phyloP scores from a whole-genome alignment of 176 grass and related monocot species.

The Cocos nucifera region DNA sequence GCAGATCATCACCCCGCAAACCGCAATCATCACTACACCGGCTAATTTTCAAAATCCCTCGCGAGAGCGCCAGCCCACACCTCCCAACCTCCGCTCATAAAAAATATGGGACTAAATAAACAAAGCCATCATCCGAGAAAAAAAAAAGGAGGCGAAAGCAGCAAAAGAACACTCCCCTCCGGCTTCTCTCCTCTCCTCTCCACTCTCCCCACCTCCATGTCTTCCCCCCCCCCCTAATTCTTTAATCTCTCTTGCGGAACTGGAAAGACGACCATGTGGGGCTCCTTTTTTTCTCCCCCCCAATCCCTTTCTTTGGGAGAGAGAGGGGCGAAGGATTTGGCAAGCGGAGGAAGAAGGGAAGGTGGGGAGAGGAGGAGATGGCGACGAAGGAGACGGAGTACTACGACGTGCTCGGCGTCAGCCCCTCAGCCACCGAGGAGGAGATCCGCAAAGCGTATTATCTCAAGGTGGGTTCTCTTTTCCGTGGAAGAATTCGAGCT shows the following conservation, averaged over 20 bases:
- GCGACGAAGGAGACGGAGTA: constrained; percentile 92
- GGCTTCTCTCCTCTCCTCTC: not conserved
- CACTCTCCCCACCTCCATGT: not conserved
- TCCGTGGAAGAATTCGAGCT: not conserved
- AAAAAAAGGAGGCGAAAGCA: not conserved
- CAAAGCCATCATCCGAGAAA: not conserved
- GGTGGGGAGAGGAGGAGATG: constrained; percentile 11
- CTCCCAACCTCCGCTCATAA: not conserved
- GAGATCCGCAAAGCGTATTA: constrained; percentile 99
- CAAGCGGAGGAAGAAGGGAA: not conserved
- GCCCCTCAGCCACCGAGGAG: constrained; percentile 60
- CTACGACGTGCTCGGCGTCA: constrained; percentile 80
- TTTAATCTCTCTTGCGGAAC: constrained; percentile 27
- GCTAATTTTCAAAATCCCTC: constrained; percentile 1
- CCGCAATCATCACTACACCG: too few relatives aligned
- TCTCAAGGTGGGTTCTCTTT: constrained; percentile 42
- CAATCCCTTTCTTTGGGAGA: not conserved
- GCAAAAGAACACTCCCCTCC: not conserved
- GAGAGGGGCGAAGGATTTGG: not conserved
- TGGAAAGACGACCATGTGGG: constrained; percentile 33
- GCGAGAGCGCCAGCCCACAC: constrained; percentile 16
- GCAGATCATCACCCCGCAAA: too few relatives aligned
- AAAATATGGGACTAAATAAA: not conserved
- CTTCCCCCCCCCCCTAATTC: constrained; percentile 29
- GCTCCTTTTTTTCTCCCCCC: not conserved